A percentile compares a stretch with the other conserved stretches of the same genome.
These are phyloP conservation scores for Lactifluus piperatus DNA, from an alignment of 768 basidiomycete genomes.

Conservation along the genomic window DNA sequence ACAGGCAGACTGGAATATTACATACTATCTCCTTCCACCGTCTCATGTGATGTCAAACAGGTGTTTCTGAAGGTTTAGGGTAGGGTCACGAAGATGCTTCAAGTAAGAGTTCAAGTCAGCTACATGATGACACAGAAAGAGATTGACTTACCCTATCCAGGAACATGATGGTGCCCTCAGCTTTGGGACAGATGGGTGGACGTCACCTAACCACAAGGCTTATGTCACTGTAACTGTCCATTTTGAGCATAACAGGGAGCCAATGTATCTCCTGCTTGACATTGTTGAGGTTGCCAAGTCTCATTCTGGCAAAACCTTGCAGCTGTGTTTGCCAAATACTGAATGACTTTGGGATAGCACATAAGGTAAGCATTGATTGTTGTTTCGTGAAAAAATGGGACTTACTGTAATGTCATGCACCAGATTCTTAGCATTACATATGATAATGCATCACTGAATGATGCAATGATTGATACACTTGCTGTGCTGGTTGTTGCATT, in stretches of 20 bases:
- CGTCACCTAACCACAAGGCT: constrained; percentile 29
- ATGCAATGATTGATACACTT: constrained; percentile 29
- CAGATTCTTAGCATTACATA: constrained; percentile 29
- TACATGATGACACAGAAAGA: too few relatives aligned
- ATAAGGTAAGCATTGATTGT: constrained; percentile 25
- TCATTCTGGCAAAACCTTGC: constrained; percentile 28
- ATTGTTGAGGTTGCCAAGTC: constrained; percentile 31
- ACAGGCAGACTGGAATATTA: constrained; percentile 28
- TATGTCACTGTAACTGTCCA: constrained; percentile 29
- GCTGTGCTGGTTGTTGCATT: constrained; percentile 20
- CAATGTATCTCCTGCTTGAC: constrained; percentile 28
- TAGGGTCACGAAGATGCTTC: constrained; percentile 21
- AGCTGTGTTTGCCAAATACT: constrained; percentile 22
- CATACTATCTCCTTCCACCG: constrained; percentile 27
- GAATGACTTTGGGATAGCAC: constrained; percentile 22
- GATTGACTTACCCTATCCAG: constrained; percentile 14
- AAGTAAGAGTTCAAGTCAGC: neutral
- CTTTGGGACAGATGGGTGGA: constrained; percentile 33
- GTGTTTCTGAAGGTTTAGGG: constrained; percentile 23
- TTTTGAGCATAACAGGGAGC: constrained; percentile 26
- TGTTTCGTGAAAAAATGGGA: neutral
- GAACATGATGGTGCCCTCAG: constrained; percentile 26
- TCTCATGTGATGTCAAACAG: constrained; percentile 27
- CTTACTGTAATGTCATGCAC: neutral
- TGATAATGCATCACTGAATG: constrained; percentile 32